Base-by-base conservation (phyloP, 345 rosid genomes). In the Viola odorata region DNA sequence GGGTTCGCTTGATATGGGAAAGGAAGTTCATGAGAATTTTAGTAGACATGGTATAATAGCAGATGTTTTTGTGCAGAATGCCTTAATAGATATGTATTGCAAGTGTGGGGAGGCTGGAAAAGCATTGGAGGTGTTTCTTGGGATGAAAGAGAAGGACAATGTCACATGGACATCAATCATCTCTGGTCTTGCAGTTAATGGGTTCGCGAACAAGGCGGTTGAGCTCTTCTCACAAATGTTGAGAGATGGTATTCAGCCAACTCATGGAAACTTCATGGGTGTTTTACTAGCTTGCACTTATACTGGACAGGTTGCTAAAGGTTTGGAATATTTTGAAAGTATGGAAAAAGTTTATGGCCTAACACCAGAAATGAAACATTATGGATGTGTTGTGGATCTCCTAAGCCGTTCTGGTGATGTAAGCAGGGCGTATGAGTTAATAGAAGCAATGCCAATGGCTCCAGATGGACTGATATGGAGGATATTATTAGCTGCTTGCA, bases 111-210 rank as follows among this genome's bases (percentile, higher is more conserved):
- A 14, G 12, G 67, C 56, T 48, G 72, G 62, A 45, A 55, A 61
- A 68, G 66, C 72, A 48, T 42, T 48, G 13, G 66, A 55, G 61
- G 61, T 68, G 39, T 68, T 68, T 36, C 51, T n/a, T 32, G 62
- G 51, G 41, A 61, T 68, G 72, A 41, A 68, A 54, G 45, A 37
- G 42, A 68, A 55, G 61, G 72, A 61, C 12, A 32, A 53, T 48
- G 62, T 68, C 38, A 61, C 72, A 8, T 68, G 72, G 72, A 55
- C 59, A 37, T 68, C 67, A 45, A 23, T 68, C 12, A 68, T 68
- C 41, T 55, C 61, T 5, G 72, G 72, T 14, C 67, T 68, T 53
- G 72, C 72, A 32, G 61, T 55, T 48, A 68, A 68, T 50, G 72
- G 67, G n/a, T 56, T 68, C 39, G 51, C 55, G 6, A 14, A 41